Evolutionary conservation across 495 filamentous ascomycete genomes (phyloP), one percentile per base, ranked within the genome.

Genomic region (Elasticomyces elasticus): DNA sequence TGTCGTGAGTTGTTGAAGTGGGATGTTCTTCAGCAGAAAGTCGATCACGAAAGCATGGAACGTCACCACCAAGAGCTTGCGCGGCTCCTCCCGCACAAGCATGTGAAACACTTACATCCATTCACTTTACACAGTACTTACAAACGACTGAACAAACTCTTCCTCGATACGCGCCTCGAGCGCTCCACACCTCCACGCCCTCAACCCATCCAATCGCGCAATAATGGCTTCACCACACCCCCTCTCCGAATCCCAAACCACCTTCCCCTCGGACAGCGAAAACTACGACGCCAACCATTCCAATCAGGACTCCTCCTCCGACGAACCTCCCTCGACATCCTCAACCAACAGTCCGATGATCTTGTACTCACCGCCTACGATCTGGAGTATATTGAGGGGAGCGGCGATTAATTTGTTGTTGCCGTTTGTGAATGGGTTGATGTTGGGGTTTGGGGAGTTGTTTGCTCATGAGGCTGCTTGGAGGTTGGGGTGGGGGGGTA

Each of bases 381-480:
- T 91, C 28, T 91, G 86, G 85, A 79, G 85, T 26, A 65, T 99
- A 35, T 48, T 96, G 46, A 82, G 91, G 30, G 88, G 92, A 7
- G 88, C 89, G 6, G 89, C 89, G 4, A 97, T 99, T 70, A 99
- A 99, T 67, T 73, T 99, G 7, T 55, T 99, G 0, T 73, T 99
- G 2, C 92, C 92, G 0, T 99, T 99, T 58, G 80, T 99, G 62
- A 99, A 99, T 69, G 92, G 92, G 20, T 76, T 99, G 71, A 99
- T 99, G 92, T 72, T 99, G 51, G 92, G 92, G 5, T 95, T 99
- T 64, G 92, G 92, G 22, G 92, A 99, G 71, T 72, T 99, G 33
- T 84, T 97, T 66, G 92, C 92, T 50, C 90, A 99, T 66, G 92
- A 99, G 71, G 80, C 86, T 11, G 92, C 92, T 12, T 98, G 90